Base-by-base conservation (phyloP, 192 early-diverging fungal genomes). In the Umbelopsis sp. region DNA sequence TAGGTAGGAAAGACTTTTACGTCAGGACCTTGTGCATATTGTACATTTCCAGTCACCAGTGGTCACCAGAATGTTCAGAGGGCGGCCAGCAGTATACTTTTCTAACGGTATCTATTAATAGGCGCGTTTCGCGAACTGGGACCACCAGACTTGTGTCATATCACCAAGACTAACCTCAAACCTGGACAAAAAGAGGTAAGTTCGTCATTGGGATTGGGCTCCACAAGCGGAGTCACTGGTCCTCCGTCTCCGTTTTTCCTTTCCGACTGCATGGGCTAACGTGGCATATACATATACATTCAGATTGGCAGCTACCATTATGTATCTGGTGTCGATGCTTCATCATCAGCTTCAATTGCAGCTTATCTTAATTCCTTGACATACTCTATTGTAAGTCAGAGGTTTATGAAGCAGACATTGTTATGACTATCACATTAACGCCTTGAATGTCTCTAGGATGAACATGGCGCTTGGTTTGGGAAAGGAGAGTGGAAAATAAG, bases 331-430 rank as follows among this genome's bases (percentile, higher is more conserved):
- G 85, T 91, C 25, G 91, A 96, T 74, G 90, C 92, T 25, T 94
- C 94, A 10, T 98, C 98, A 20, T 97, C 98, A 22, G 98, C 96
- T 25, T 91, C 95, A 21, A 81, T 99, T 12, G 95, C 98, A 6
- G 98, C 97, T 2, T 99, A 99, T 71, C 86, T 99, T 59, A 98
- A 97, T 80, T 96, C 96, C n/a, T 79, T 99, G 47, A 95, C 92
- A 36, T 98, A 99, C 81, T 85, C 92, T n/a, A 77, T 97, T 71
- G 94, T 93, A 79, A 79, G 69, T 32, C 12, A 41, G 38, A 41
- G 8, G 38, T 16, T 41, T 65, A 11, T 22, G n/a, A 9, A 2
- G 4, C 21, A 32, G 7, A 41, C 29, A 17, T 45, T 3, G 38
- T 36, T 11, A 20, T 6, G 9, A 21, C 53, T 14, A 17, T 6